Base-by-base conservation (phyloP, 306 rosid genomes). In the Echinosophora koreensis region DNA sequence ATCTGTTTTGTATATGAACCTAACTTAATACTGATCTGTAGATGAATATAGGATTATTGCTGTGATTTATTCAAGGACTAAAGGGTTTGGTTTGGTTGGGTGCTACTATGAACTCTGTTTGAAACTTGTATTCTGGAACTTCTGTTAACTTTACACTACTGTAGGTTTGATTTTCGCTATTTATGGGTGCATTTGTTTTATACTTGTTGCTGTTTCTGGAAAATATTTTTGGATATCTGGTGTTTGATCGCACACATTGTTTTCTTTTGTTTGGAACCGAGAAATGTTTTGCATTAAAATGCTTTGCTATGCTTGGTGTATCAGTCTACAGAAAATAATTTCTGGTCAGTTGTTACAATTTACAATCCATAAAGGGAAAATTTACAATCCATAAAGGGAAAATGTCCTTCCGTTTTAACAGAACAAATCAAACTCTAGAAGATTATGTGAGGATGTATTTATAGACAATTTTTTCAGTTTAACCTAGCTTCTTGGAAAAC, bases 121-220 rank as follows among this genome's bases (percentile, higher is more conserved):
- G 44, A 38, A 77, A 68, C 67, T 49, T 78, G 16, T 66, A 56
- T 50, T 73, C 34, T 58, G 56, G 52, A 68, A 69, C 71, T 39
- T 74, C 61, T 65, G 30, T 1, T 34, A 59, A 18, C 42, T 17
- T 54, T 51, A 22, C 27, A 28, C 30, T 39, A 46, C 32, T 9
- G 3, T 39, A 49, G 66, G 57, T 72, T 51, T 82, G 50, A 42
- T 34, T 34, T 76, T 32, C 64, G 35, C 22, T 60, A 60, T 66
- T 41, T 65, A 65, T 52, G 66, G 12, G 17, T 42, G 44, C 47
- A 49, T 22, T 71, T 82, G 8, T 77, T 56, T 44, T 76, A 54
- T 42, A 37, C 28, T 41, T 28, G 10, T 49, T 46, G 41, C 32
- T 46, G 8, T 18, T 56, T 58, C 15, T 10, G 2, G 37, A 16